These are phyloP conservation scores for Millerozyma miso DNA, from an alignment of 805 yeast genomes.

Conservation along the genomic window DNA sequence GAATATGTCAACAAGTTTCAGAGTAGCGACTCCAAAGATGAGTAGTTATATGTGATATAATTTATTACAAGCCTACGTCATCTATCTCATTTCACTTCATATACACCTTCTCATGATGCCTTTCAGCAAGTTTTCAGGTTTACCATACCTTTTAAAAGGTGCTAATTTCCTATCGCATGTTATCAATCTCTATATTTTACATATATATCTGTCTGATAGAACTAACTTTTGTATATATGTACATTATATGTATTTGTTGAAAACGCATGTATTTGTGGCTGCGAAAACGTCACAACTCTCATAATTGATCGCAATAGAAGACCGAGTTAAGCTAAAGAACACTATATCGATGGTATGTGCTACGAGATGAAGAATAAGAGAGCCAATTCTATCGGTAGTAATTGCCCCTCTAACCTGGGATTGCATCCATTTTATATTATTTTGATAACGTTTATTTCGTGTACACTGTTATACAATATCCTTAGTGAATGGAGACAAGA, in stretches of 20 bases:
- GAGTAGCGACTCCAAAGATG: too few species aligned
- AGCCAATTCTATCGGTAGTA: not conserved
- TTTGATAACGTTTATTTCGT: constrained; percentile 3
- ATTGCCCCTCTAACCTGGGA: not conserved
- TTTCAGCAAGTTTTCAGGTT: too few species aligned
- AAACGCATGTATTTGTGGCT: constrained; percentile 5
- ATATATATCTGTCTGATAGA: not conserved
- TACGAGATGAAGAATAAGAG: not conserved
- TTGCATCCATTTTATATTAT: constrained; percentile 4
- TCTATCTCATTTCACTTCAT: too few species aligned
- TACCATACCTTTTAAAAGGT: too few species aligned
- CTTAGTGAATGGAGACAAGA: not conserved
- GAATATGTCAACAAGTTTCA: constrained; percentile 52
- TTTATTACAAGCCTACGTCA: too few species aligned
- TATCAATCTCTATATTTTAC: not conserved
- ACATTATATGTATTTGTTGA: not conserved
- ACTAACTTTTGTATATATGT: not conserved
- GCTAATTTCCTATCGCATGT: not conserved
- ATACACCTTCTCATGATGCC: too few species aligned
- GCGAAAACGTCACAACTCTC: too few species aligned
- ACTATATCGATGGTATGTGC: not conserved
- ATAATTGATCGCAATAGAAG: too few species aligned
- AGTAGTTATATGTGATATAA: too few species aligned
- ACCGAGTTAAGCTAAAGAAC: too few species aligned
- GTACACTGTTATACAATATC: constrained; percentile 3